phyloP scores from a whole-genome alignment of 805 yeast species.

The Lipomyces anomalus region DNA sequence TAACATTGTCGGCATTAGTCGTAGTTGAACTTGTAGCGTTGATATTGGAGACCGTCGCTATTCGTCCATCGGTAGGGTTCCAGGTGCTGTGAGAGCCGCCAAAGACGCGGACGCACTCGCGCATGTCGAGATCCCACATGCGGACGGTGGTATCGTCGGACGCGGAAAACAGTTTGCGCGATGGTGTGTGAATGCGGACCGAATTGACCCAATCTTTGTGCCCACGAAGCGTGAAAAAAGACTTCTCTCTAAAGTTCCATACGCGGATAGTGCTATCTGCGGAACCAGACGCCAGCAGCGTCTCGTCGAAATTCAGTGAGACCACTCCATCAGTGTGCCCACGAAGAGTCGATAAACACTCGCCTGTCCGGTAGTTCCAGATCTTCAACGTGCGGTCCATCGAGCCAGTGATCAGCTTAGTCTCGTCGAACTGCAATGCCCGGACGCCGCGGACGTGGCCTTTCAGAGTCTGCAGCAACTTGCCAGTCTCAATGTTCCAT shows the following conservation, averaged over 20 bases:
- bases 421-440: constrained; percentile 77
- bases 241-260: constrained; percentile 92
- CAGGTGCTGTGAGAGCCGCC: no score
- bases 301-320: constrained; percentile 74
- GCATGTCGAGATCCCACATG: constrained; percentile 87
- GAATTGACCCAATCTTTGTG: constrained; percentile 89
- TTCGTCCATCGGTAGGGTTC: no score
- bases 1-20: no score
- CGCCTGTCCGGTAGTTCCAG: constrained; percentile 94
- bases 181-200: constrained; percentile 76
- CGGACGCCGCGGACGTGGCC: constrained; percentile 92
- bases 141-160: constrained; percentile 88
- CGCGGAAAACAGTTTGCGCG: constrained; percentile 76
- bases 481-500: constrained; percentile 86
- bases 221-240: constrained; percentile 88
- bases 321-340: constrained; percentile 87
- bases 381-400: constrained; percentile 86
- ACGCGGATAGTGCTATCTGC: constrained; percentile 90
- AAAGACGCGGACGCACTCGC: constrained; percentile 72
- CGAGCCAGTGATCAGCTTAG: constrained; percentile 87
- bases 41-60: constrained; percentile 1
- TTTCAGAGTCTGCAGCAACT: constrained; percentile 63
- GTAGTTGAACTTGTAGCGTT: no score
- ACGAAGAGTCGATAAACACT: constrained; percentile 85
- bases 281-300: constrained; percentile 84